Evolutionary conservation across 805 yeast species (phyloP), one percentile per base, ranked within the genome.

Genomic region (Lipomyces yamanashiensis): DNA sequence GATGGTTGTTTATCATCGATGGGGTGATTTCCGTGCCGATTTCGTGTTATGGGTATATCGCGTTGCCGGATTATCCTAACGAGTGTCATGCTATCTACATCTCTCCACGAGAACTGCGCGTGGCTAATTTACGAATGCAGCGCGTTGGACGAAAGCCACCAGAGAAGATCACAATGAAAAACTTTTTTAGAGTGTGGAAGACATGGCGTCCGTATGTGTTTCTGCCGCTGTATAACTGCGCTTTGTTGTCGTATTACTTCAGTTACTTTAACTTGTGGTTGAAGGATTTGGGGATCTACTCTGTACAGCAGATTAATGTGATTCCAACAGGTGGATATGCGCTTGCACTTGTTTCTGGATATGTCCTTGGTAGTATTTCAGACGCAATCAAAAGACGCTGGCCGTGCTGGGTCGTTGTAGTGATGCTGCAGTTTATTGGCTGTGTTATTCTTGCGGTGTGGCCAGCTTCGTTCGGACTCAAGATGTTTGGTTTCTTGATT

Each of bases 51-150:
- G 67, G 67, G 28, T 63, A 43, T 59, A 43, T 23, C 70, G 78
- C 71, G 74, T 85, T 63, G 90, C 91, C 17, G 89, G 90, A 62
- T 86, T 88, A 28, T 89, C 91, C 19, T 73, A 79, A 54, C 77
- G 80, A 63, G 81, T 79, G 83, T 28, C 82, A n/a, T n/a, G n/a
- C n/a, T n/a, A 78, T 68, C 72, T 86, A 36, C 78, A 84, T 0
- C 87, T 84, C 48, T 28, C 57, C 54, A 45, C 23, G 10, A 6
- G 62, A 63, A 40, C 36, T 34, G 19, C 62, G 55, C 21, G 36
- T 43, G 12, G 39, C 54, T 6, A 23, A 63, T 36, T 13, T 54
- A 8, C 49, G 67, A 19, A 62, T 64, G 67, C 21, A 17, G 10
- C 57, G 19, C 8, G 45, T 43, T 13, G 64, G 63, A 3, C 55